Conservation (phyloP, 139 green algal species). For the Coccomyxa sp. region DNA sequence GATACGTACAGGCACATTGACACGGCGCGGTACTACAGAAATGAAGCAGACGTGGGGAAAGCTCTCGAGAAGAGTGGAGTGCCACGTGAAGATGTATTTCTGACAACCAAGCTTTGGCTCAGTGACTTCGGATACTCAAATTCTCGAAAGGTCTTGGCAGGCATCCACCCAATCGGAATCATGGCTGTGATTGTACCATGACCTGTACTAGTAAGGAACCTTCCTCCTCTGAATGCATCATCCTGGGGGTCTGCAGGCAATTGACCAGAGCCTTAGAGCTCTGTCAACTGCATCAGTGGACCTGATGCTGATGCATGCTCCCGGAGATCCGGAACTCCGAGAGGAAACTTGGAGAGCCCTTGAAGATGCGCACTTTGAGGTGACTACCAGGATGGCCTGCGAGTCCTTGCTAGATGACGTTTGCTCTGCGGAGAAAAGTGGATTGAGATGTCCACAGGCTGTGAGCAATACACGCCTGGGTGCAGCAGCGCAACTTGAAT, state of each 20-base stretch:
- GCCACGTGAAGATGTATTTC: constrained; percentile 30
- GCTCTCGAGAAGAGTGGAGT: constrained; percentile 24
- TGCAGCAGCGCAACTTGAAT: not conserved
- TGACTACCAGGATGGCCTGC: not conserved
- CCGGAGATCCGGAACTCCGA: constrained; percentile 25
- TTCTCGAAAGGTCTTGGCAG: not conserved
- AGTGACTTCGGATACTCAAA: constrained; percentile 2
- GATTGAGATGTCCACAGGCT: not conserved
- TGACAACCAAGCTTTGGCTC: constrained; percentile 46
- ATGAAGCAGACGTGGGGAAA: constrained; percentile 25
- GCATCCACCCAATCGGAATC: not conserved
- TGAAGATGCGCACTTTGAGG: constrained; percentile 30
- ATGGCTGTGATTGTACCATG: not conserved
- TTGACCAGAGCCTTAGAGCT: constrained; percentile 13
- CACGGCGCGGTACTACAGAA: constrained; percentile 2
- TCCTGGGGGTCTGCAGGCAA: not conserved
- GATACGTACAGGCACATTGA: constrained; percentile 1
- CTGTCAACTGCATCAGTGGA: constrained; percentile 24
- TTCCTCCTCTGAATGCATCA: not conserved
- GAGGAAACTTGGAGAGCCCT: constrained; percentile 53
- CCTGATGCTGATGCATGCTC: constrained; percentile 55
- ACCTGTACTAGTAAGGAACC: not conserved
- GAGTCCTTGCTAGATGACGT: not conserved
- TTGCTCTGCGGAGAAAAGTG: not conserved
- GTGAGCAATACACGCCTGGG: not conserved